These are phyloP conservation scores for Mortierella sp. DNA, from an alignment of 371 early-diverging fungal genomes.

Conservation along the genomic window DNA sequence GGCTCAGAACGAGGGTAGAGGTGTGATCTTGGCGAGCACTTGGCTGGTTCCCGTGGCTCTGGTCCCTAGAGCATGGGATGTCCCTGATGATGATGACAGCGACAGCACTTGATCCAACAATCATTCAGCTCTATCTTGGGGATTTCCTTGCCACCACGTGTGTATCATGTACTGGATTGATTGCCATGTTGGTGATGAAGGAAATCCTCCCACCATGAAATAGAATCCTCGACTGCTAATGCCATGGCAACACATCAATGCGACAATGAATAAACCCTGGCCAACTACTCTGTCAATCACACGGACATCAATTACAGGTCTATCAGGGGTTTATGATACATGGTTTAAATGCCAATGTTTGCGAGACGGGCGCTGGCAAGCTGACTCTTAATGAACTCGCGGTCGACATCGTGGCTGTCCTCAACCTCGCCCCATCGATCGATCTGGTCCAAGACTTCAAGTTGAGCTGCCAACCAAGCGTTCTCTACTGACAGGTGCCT, in stretches of 20 bases:
- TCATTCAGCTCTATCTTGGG: too few relatives aligned
- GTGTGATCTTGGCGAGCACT: constrained; percentile 49
- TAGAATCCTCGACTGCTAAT: too few relatives aligned
- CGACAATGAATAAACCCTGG: too few relatives aligned
- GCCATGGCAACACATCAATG: too few relatives aligned
- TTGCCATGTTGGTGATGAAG: too few relatives aligned
- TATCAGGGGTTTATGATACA: too few relatives aligned
- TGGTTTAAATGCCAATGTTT: constrained; percentile 33
- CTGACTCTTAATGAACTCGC: constrained; percentile 51
- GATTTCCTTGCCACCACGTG: too few relatives aligned
- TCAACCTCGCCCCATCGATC: constrained; percentile 94
- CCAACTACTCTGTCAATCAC: too few relatives aligned
- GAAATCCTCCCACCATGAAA: too few relatives aligned
- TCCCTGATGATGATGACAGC: constrained; percentile 18
- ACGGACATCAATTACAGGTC: too few relatives aligned
- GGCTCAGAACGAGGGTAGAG: constrained; percentile 50
- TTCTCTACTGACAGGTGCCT: constrained; percentile 78
- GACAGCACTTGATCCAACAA: too few relatives aligned
- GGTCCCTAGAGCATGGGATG: constrained; percentile 51
- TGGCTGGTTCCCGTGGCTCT: constrained; percentile 49
- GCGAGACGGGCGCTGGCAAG: constrained; percentile 47
- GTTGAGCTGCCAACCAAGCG: constrained; percentile 83
- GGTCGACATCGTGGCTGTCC: constrained; percentile 68
- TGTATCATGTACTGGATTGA: too few relatives aligned
- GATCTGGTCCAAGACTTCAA: constrained; percentile 90